Evolutionary conservation across 768 basidiomycete species (phyloP).

Genomic region (Punctularia strigosozonata): DNA sequence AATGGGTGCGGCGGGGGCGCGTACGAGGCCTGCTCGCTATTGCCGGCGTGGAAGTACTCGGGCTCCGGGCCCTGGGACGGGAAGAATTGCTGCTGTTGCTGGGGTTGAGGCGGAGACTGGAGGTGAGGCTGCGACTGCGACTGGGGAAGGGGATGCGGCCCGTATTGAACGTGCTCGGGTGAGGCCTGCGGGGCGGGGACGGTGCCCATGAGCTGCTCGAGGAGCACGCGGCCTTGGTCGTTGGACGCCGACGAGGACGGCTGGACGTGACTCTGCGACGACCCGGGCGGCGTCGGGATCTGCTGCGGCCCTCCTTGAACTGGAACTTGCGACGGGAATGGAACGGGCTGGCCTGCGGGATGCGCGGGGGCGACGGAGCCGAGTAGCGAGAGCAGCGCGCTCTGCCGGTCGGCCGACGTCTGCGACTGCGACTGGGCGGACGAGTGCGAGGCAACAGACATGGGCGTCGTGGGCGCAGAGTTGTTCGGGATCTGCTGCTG

Average conservation of each 20-base stretch:
- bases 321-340: too few species aligned
- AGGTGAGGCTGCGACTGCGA: constrained; percentile 4
- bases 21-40: too few species aligned
- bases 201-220: constrained; percentile 73
- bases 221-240: constrained; percentile 64
- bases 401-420: constrained; percentile 55
- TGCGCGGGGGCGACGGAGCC: constrained; percentile 28
- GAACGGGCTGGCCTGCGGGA: constrained; percentile 15
- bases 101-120: not conserved
- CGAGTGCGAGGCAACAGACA: constrained; percentile 28
- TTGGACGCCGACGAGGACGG: constrained; percentile 42
- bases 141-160: constrained; percentile 7
- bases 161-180: constrained; percentile 12
- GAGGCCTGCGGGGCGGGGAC: too few species aligned
- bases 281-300: constrained; percentile 59
- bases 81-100: not conserved
- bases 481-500: constrained; percentile 17
- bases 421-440: constrained; percentile 23
- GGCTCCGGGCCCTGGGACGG: too few species aligned
- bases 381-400: constrained; percentile 60
- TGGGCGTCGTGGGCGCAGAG: constrained; percentile 32
- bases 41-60: too few species aligned
- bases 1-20: not conserved
- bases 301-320: too few species aligned
- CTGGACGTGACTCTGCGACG: constrained; percentile 40